Conservation (phyloP, 768 basidiomycete species). For the Tricholomella constricta region DNA sequence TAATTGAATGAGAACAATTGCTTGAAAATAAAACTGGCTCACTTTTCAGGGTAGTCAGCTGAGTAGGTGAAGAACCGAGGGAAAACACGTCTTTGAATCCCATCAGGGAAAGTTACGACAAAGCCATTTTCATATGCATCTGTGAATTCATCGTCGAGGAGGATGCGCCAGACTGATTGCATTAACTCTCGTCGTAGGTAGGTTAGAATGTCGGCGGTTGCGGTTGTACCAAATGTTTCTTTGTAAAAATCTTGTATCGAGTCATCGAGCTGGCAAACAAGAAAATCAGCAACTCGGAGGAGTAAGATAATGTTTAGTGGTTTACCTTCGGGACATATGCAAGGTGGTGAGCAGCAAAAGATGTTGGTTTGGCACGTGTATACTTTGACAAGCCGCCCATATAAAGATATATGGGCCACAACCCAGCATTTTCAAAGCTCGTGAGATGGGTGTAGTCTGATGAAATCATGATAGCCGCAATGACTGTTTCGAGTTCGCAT, state of each 20-base stretch:
- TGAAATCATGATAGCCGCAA: not conserved
- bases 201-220: not conserved
- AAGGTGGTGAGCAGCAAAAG: not conserved
- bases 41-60: not conserved
- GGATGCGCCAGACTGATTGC: not conserved
- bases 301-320: too few relatives aligned
- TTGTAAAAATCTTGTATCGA: too few relatives aligned
- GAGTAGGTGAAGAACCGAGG: not conserved
- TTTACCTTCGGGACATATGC: not conserved
- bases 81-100: not conserved
- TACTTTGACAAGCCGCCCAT: not conserved
- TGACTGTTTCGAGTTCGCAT: not conserved
- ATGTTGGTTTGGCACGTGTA: not conserved
- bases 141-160: not conserved
- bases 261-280: too few relatives aligned
- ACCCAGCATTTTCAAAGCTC: not conserved
- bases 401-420: slow-evolving; percentile 1
- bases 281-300: too few relatives aligned
- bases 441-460: not conserved
- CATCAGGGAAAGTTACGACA: not conserved
- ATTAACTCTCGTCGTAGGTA: not conserved
- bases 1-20: too few relatives aligned
- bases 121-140: not conserved
- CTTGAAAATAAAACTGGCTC: not conserved
- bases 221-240: not conserved